These are phyloP conservation scores for Suillus lakei DNA, from an alignment of 768 basidiomycete species.

Conservation along the genomic window DNA sequence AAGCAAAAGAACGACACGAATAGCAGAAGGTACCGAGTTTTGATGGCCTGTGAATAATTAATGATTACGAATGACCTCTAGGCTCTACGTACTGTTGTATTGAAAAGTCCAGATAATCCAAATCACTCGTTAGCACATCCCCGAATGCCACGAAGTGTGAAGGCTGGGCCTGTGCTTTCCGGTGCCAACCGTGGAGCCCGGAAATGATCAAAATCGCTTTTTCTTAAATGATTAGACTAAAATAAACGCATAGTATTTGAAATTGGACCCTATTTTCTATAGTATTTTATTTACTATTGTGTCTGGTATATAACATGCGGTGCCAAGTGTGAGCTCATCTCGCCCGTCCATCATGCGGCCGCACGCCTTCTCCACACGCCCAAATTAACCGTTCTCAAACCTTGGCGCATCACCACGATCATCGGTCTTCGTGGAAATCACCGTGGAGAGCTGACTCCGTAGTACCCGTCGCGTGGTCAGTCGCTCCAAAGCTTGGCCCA, in stretches of 20 bases:
- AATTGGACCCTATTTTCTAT: too few species aligned
- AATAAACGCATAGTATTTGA: too few species aligned
- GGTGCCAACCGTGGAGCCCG: not conserved
- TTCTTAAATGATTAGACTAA: too few species aligned
- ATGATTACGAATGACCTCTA: not conserved
- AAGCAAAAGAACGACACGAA: not conserved
- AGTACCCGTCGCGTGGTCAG: not conserved
- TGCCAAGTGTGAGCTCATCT: not conserved
- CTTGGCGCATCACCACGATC: not conserved
- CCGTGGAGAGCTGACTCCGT: not conserved
- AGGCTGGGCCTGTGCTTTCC: too few species aligned
- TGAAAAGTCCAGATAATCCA: too few species aligned
- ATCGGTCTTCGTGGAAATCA: not conserved
- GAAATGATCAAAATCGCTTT: not conserved
- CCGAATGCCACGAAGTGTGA: not conserved
- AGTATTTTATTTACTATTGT: too few species aligned
- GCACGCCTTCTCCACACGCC: not conserved
- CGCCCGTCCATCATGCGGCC: not conserved
- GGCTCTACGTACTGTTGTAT: too few species aligned
- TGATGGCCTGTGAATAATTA: not conserved
- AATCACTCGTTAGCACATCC: not conserved
- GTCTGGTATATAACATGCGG: too few species aligned
- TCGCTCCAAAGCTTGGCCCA: not conserved
- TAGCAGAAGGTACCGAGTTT: not conserved
- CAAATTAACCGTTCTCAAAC: not conserved